Evolutionary conservation across 495 filamentous ascomycete genomes (phyloP), one percentile per base, ranked within the genome.

Genomic region (Lasiosphaeriaceae sp.): DNA sequence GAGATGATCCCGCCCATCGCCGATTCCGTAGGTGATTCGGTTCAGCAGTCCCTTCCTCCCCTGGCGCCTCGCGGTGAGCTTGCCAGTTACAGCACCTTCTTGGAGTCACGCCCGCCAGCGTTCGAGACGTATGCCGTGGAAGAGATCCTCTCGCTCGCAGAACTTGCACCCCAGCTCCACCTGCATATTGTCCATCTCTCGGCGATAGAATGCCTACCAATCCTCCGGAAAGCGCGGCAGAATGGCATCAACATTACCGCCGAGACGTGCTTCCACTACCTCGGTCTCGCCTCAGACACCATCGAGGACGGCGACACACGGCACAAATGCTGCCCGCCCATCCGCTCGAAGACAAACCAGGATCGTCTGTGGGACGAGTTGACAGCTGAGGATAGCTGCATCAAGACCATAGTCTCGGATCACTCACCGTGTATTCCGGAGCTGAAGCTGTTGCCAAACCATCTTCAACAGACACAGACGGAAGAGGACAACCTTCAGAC

Each of bases 261-360:
- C 23, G 94, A 98, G 71, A 98, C 94, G 11, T 97, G 94, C 77
- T 96, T 95, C 82, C 94, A 98, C 77, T 98, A 98, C 68, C 83
- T 98, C 11, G 86, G 88, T n/a, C 81, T 98, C 12, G 88, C 92
- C 0, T 86, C 92, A 9, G 94, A 97, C 70, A 79, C 87, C 55
- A 87, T 98, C 48, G 79, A 83, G 48, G 84, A 94, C 47, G 94
- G 94, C 29, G 94, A 98, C 72, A 97, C 93, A 19, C 77, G 94
- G 55, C 91, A 97, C 76, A 98, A 98, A 73, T 98, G 94, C 79
- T 98, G 94, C 70, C 94, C 94, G 11, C 94, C 94, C 0, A 97
- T 98, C 70, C 89, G 94, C 21, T 82, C 81, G 23, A 82, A 88
- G 59, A 66, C 80, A 17, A 98, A 98, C 77, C 91, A 93, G 61